Evolutionary conservation across 2,329 filamentous ascomycete genomes (phyloP), one percentile per base, ranked within the genome.

Genomic region (Colletotrichum sp.): DNA sequence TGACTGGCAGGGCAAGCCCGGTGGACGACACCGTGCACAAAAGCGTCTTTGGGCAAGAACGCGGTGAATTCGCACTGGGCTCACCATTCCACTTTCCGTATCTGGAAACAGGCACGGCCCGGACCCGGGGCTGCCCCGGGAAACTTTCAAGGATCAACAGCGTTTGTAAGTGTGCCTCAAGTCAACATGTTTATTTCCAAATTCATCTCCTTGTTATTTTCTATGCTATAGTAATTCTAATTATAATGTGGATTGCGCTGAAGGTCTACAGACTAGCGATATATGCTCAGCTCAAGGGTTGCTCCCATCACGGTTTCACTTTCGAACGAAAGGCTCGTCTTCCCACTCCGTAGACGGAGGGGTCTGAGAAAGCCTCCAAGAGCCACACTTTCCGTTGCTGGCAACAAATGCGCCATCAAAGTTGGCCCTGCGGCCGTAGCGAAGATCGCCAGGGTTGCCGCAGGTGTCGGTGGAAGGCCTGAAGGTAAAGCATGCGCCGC

Each of bases 371-470:
- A 76, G 36, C n/a, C 15, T 8, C 74, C 74, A 76, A 22, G 64
- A 64, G 27, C 57, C 64, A 11, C 74, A 76, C 22, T 57, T 12
- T 3, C 74, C 74, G 22, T 76, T 76, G 44, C 74, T 76, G n/a
- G 74, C 74, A 27, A 44, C 49, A 16, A 76, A 74, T 9, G 59
- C 11, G 16, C 39, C 27, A 6, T 25, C 34, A 8, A 25, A 36
- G 9, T 8, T 49, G 19, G 22, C 12, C 9, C 39, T 49, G 25
- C n/a, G 61, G 6, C 27, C 65, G 8, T 22, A 73, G 13, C 70
- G 70, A 59, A 76, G 64, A 44, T 55, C 25, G 13, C 59, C 34
- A 9, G 70, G 70, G 7, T 64, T 19, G 16, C 19, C n/a, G n/a
- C 74, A 74, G 16, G 9, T 32, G 3, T 22, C 19, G n/a, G n/a